phyloP scores from a whole-genome alignment of 177 flowering plant genomes.

The Vitis hybrid region DNA sequence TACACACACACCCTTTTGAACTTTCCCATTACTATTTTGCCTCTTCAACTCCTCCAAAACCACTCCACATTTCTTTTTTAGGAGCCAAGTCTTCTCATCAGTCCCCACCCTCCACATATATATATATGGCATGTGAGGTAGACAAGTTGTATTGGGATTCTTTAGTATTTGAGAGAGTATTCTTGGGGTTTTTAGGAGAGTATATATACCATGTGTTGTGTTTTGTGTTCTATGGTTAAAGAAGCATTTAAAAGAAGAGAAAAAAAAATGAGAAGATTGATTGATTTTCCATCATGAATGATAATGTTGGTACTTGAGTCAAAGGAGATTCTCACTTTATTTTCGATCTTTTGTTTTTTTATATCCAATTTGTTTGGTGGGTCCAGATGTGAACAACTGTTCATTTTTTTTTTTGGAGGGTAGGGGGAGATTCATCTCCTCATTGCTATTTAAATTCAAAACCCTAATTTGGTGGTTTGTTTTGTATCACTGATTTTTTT shows the following conservation, averaged over 20 bases:
- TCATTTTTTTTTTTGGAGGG: not conserved
- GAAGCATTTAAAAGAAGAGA: too few relatives aligned
- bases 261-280: too few relatives aligned
- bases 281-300: slow-evolving; percentile 4
- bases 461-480: slow-evolving; percentile 1
- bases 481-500: not conserved
- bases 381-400: slow-evolving; percentile 9
- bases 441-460: not conserved
- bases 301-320: slow-evolving; percentile 13
- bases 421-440: too few relatives aligned
- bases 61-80: not conserved
- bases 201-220: too few relatives aligned
- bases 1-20: slow-evolving; percentile 39
- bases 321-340: slow-evolving; percentile 17
- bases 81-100: not conserved
- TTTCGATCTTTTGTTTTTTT: slow-evolving; percentile 5
- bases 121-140: too few relatives aligned
- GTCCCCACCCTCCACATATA: not conserved
- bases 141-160: too few relatives aligned
- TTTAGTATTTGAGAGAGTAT: too few relatives aligned
- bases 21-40: slow-evolving; percentile 18
- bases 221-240: too few relatives aligned
- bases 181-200: too few relatives aligned
- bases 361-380: slow-evolving; percentile 17
- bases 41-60: not conserved